These are phyloP conservation scores for Hylodesmum podocarpum DNA, from an alignment of 306 rosid species.

Conservation along the genomic window DNA sequence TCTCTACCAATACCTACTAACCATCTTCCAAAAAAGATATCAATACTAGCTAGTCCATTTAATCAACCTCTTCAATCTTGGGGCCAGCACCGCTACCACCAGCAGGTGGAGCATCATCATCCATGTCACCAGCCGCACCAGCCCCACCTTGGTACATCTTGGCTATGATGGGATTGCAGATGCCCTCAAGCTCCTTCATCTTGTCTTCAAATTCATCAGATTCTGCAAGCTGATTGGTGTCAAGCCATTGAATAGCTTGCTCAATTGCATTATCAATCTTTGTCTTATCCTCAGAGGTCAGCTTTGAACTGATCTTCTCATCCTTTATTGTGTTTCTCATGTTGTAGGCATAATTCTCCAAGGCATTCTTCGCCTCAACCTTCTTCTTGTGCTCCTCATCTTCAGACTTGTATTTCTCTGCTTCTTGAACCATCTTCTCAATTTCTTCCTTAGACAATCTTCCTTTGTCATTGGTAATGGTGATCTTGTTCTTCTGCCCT, in stretches of 20 bases:
- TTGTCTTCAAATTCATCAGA: slow-evolving; percentile 74
- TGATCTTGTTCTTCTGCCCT: slow-evolving; percentile 77
- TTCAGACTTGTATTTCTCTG: slow-evolving; percentile 75
- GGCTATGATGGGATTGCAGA: slow-evolving; percentile 74
- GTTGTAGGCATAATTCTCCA: slow-evolving; percentile 76
- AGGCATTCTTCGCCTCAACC: slow-evolving; percentile 64
- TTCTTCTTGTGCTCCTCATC: slow-evolving; percentile 85
- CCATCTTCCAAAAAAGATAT: too few species aligned
- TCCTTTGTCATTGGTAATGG: slow-evolving; percentile 78
- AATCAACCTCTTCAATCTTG: slow-evolving; percentile 79
- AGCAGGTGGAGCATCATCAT: slow-evolving; percentile 58
- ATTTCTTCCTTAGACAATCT: slow-evolving; percentile 74
- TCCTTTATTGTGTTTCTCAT: slow-evolving; percentile 76
- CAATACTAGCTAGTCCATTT: background rate
- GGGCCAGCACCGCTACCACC: slow-evolving; percentile 71
- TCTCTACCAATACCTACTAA: too few species aligned
- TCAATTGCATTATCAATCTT: slow-evolving; percentile 68
- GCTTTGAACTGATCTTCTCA: slow-evolving; percentile 69
- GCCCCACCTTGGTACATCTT: slow-evolving; percentile 78
- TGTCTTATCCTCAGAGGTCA: slow-evolving; percentile 54
- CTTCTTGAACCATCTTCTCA: slow-evolving; percentile 84
- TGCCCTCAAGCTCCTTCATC: slow-evolving; percentile 70
- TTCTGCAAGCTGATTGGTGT: slow-evolving; percentile 64
- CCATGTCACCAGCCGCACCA: slow-evolving; percentile 40
- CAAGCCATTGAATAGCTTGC: slow-evolving; percentile 71